phyloP scores from a whole-genome alignment of 225 moss, liverwort and hornwort species.

The Anthoceros angustus region DNA sequence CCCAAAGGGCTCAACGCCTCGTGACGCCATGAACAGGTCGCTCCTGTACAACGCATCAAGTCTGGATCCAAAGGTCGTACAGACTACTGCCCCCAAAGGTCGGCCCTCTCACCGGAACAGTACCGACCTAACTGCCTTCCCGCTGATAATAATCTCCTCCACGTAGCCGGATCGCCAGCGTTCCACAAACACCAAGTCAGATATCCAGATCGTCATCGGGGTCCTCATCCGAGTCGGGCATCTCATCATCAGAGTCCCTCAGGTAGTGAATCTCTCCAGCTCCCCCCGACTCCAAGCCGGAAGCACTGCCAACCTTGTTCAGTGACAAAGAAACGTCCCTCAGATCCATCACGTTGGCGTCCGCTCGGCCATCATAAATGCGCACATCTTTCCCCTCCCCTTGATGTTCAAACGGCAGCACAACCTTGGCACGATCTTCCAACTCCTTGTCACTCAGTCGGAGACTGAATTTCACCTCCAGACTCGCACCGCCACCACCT shows the following conservation, averaged over 20 bases:
- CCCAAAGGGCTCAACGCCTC: not conserved
- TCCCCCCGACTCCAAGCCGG: conserved; percentile 7
- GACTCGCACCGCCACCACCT: not conserved
- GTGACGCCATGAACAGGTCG: not conserved
- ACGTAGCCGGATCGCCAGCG: not conserved
- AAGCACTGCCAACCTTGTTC: conserved; percentile 7
- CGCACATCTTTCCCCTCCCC: conserved; percentile 62
- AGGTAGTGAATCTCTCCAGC: conserved; percentile 76
- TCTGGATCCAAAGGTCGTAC: no score
- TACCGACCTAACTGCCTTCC: no score
- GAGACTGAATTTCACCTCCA: conserved; percentile 73
- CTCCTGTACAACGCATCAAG: not conserved
- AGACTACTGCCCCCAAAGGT: no score
- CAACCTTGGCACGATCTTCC: conserved; percentile 73
- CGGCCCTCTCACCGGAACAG: no score
- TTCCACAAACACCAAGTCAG: conserved; percentile 11
- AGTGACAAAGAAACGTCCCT: conserved; percentile 16
- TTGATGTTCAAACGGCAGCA: conserved; percentile 98
- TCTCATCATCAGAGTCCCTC: conserved; percentile 88
- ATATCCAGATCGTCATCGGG: conserved; percentile 97
- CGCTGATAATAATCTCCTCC: no score
- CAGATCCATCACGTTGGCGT: conserved; percentile 18
- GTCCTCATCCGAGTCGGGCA: conserved; percentile 98
- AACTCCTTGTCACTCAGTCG: conserved; percentile 57
- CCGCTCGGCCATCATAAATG: conserved; percentile 77